phyloP scores from a whole-genome alignment of 805 yeast species.

The Pichia nakasei region DNA sequence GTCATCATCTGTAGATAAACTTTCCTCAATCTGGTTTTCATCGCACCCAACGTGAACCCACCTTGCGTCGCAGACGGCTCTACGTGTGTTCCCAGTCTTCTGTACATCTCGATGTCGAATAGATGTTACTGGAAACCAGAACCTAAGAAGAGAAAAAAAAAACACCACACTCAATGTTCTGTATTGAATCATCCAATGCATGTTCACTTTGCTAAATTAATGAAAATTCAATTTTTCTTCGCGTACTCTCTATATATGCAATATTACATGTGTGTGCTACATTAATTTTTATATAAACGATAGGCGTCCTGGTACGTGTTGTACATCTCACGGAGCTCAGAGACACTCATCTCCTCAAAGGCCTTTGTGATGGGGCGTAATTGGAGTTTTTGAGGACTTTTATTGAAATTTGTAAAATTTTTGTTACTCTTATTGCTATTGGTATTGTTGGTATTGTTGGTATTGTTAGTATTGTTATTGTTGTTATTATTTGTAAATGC shows the following conservation, averaged over 20 bases:
- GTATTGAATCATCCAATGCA: too few species aligned
- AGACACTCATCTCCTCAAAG: constrained; percentile 23
- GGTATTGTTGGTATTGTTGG: too few species aligned
- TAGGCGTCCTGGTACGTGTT: constrained; percentile 18
- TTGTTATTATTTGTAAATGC: constrained; percentile 26
- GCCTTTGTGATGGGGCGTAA: constrained; percentile 14
- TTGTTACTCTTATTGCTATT: background rate
- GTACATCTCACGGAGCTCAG: constrained; percentile 23
- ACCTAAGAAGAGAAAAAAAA: background rate
- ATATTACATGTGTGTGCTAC: too few species aligned
- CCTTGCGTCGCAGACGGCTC: background rate
- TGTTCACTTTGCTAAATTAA: too few species aligned
- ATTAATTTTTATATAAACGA: constrained; percentile 7
- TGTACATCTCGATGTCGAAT: constrained; percentile 1
- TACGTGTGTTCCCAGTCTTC: constrained; percentile 4
- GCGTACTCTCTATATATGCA: too few species aligned
- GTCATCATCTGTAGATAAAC: background rate
- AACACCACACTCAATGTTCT: too few species aligned
- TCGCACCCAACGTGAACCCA: background rate
- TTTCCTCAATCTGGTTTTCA: background rate
- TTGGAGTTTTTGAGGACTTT: background rate
- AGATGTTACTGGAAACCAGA: background rate
- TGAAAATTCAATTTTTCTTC: too few species aligned
- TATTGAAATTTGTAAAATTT: background rate
- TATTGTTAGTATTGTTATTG: constrained; percentile 16